Conservation (phyloP, 306 rosid genomes). For the Malus sylvestris region DNA sequence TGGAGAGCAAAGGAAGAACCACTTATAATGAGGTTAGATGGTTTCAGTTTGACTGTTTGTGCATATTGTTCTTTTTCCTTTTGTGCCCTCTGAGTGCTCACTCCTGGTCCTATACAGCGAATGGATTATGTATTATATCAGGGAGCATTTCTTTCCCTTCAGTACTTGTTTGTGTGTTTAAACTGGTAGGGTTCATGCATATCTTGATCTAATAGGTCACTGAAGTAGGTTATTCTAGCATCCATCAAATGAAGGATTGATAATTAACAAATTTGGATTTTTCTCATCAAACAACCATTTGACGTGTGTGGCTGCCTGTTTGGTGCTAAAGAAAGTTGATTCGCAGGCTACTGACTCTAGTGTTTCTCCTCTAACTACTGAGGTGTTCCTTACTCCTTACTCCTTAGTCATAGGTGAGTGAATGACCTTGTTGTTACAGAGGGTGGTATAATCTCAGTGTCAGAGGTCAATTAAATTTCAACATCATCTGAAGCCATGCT, state of each 20-base stretch:
- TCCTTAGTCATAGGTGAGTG: not conserved
- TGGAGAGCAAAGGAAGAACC: conserved; percentile 96
- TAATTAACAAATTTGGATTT: not conserved
- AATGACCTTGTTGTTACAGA: not conserved
- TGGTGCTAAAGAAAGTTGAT: not conserved
- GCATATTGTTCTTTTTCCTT: not conserved
- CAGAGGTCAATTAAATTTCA: not conserved
- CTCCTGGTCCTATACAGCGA: not conserved
- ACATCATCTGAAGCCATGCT: not conserved
- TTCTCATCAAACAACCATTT: not conserved
- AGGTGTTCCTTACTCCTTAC: not conserved
- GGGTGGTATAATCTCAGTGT: not conserved
- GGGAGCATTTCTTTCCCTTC: not conserved
- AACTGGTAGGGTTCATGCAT: not conserved
- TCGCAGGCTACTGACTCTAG: not conserved
- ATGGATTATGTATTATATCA: not conserved
- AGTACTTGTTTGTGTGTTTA: not conserved
- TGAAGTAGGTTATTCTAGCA: not conserved
- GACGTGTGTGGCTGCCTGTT: not conserved
- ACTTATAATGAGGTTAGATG: conserved; percentile 85
- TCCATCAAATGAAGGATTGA: not conserved
- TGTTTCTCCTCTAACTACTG: not conserved
- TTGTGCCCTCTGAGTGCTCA: not conserved
- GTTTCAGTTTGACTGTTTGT: conserved; percentile 1
- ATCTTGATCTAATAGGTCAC: not conserved